Conservation (phyloP, 2,329 filamentous ascomycete species). For the Trichophyton schoenleinii region DNA sequence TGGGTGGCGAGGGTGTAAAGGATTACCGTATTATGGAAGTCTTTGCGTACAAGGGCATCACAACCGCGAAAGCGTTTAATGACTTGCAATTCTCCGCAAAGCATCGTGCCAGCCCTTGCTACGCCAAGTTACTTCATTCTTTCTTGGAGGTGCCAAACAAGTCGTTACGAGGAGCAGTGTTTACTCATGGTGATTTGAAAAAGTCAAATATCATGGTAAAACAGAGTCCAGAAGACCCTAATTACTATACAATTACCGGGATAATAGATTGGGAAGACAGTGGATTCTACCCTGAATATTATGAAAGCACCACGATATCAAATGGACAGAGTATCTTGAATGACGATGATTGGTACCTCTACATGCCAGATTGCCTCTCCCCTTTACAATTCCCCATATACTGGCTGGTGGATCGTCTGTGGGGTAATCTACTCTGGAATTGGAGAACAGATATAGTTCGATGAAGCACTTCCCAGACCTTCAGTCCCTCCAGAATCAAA, state of each 20-base stretch:
- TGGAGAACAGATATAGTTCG: not conserved
- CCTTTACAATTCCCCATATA: constrained; percentile 10
- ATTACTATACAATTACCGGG: constrained; percentile 15
- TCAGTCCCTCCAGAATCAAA: too few relatives aligned
- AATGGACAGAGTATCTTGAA: constrained; percentile 12
- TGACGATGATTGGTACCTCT: constrained; percentile 22
- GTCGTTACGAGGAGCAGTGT: constrained; percentile 4
- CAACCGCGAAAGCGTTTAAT: constrained; percentile 14
- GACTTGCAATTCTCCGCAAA: constrained; percentile 18
- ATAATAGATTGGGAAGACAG: constrained; percentile 24
- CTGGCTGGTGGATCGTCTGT: constrained; percentile 11
- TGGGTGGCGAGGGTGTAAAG: constrained; percentile 19
- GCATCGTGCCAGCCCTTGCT: constrained; percentile 15
- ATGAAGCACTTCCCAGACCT: too few relatives aligned
- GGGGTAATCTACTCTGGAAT: constrained; percentile 2
- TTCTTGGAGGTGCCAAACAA: constrained; percentile 12
- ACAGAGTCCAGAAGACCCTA: not conserved
- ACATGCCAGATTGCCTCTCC: constrained; percentile 18
- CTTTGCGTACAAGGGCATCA: constrained; percentile 15
- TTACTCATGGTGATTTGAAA: constrained; percentile 11
- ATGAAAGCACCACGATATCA: constrained; percentile 19
- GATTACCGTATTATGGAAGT: constrained; percentile 16
- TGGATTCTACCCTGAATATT: constrained; percentile 22
- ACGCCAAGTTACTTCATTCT: constrained; percentile 17
- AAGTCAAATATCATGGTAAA: constrained; percentile 11